Conservation (phyloP, 164 flowering plant genomes). For the Euptelea pleiosperma region DNA sequence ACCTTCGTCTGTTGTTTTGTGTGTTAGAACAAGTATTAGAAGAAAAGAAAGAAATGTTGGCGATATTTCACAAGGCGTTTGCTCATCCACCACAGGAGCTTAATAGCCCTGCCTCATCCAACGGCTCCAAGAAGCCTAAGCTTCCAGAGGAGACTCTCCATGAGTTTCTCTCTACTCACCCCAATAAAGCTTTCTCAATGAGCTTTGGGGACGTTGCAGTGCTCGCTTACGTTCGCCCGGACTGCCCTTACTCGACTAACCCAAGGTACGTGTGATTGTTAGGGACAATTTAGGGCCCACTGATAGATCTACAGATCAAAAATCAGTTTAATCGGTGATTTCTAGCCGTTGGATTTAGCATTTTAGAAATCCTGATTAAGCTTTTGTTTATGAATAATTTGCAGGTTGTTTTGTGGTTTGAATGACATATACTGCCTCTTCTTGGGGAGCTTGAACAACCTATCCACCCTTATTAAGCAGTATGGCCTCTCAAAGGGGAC, state of each 20-base stretch:
- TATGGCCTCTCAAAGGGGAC: conserved; percentile 69
- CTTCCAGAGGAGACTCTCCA: conserved; percentile 65
- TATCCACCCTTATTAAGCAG: conserved; percentile 52
- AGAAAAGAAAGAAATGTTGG: conserved; percentile 53
- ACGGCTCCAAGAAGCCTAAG: conserved; percentile 34
- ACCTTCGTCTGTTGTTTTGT: too few relatives aligned
- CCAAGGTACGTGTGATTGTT: conserved; percentile 28
- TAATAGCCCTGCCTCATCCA: conserved; percentile 56
- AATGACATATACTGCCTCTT: conserved; percentile 85
- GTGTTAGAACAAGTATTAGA: too few relatives aligned
- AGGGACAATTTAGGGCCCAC: too few relatives aligned
- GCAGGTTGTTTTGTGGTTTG: conserved; percentile 72
- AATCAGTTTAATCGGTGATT: too few relatives aligned
- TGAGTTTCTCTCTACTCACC: conserved; percentile 51
- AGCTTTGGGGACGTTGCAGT: conserved; percentile 52
- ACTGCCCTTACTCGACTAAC: conserved; percentile 21
- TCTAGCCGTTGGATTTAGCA: too few relatives aligned
- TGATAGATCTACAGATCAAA: too few relatives aligned
- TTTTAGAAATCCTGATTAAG: background rate
- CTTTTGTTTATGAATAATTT: background rate
- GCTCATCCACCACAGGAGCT: conserved; percentile 93
- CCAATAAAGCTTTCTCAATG: conserved; percentile 52
- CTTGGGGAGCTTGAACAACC: conserved; percentile 72
- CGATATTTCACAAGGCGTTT: conserved; percentile 70
- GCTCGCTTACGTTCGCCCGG: conserved; percentile 55